These are phyloP conservation scores for Groenewaldozyma salmanticensis DNA, from an alignment of 805 yeast species.

Conservation along the genomic window DNA sequence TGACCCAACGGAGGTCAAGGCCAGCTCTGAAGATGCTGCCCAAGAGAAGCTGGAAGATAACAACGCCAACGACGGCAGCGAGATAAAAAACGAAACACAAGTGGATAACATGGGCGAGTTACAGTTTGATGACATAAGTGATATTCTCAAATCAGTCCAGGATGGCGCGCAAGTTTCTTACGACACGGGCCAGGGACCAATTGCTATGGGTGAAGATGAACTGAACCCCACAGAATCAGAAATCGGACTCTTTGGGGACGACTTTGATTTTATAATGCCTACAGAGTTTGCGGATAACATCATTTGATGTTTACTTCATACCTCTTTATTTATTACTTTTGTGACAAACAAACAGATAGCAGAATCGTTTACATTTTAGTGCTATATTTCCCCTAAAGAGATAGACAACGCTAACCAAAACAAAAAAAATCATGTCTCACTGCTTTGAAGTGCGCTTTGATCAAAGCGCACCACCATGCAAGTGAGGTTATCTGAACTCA, in stretches of 20 bases:
- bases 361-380: no score
- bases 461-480: slow-evolving; percentile 69
- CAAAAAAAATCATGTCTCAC: no score
- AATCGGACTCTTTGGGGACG: slow-evolving; percentile 22
- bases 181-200: not conserved
- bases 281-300: not conserved
- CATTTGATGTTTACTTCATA: no score
- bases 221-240: slow-evolving; percentile 10
- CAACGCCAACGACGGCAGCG: slow-evolving; percentile 2
- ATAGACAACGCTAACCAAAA: no score
- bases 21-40: not conserved
- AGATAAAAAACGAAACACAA: not conserved
- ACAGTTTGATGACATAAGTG: slow-evolving; percentile 11
- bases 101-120: slow-evolving; percentile 2
- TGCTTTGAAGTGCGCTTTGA: no score
- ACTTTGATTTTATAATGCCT: slow-evolving; percentile 20
- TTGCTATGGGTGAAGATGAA: no score
- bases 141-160: slow-evolving; percentile 9
- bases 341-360: no score
- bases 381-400: no score
- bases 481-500: slow-evolving; percentile 86
- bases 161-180: not conserved
- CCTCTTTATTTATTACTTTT: no score
- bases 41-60: not conserved
- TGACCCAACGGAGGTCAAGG: slow-evolving; percentile 2